Conservation (phyloP, 1,284 basidiomycete genomes). For the Pseudozyma tsukubaensis region DNA sequence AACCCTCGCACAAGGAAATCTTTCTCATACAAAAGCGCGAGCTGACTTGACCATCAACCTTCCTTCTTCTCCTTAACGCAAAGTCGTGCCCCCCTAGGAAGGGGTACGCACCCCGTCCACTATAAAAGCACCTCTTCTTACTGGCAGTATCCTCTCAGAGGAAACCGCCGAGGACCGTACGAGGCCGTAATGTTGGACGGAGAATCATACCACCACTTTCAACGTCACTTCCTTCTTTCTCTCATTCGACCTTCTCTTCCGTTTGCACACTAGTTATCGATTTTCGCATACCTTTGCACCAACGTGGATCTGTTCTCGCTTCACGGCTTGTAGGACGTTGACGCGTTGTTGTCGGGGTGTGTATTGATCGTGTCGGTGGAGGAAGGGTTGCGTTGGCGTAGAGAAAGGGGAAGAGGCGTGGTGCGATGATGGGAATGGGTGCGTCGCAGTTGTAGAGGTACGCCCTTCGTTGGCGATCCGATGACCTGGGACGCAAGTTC, state of each 20-base stretch:
- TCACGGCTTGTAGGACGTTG: conserved; percentile 13
- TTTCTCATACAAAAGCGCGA: conserved; percentile 13
- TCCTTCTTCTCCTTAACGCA: conserved; percentile 50
- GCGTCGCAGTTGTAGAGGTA: conserved; percentile 40
- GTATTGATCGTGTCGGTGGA: background rate
- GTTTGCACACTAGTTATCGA: no score
- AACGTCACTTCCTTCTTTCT: background rate
- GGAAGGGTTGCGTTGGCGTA: background rate
- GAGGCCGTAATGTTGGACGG: conserved; percentile 59
- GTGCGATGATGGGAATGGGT: conserved; percentile 58
- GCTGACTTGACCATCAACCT: conserved; percentile 1
- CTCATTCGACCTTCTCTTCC: background rate
- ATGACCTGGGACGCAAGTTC: conserved; percentile 54
- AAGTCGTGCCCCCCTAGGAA: conserved; percentile 40
- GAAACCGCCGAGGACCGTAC: conserved; percentile 53
- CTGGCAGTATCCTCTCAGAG: conserved; percentile 18
- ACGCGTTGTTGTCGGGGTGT: background rate
- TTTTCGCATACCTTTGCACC: no score
- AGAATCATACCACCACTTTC: conserved; percentile 37
- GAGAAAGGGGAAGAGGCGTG: background rate
- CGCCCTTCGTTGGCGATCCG: conserved; percentile 45
- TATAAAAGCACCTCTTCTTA: conserved; percentile 59
- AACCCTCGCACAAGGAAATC: background rate
- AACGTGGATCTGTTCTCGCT: conserved; percentile 6
- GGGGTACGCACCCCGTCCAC: conserved; percentile 53